Base-by-base conservation (phyloP, 495 filamentous ascomycete genomes). In the Penicillium longicatenatum region DNA sequence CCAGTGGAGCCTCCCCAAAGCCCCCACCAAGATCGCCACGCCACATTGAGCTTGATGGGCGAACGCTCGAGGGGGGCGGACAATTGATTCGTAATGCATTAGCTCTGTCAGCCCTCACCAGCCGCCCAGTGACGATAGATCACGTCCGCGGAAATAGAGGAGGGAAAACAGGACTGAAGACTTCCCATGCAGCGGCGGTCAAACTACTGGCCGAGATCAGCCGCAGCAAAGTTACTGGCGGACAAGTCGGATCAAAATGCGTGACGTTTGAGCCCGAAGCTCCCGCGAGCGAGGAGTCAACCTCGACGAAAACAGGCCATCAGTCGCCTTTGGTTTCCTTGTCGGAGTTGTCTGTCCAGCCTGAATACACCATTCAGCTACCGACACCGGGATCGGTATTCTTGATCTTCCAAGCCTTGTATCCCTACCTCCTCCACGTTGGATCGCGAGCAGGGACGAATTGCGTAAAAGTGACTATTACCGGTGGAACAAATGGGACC, bases 11-110 rank as follows among this genome's bases (percentile, higher is more conserved):
- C 14, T 43, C 50, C 41, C 49, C 39, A 12, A 30, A 21, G 22
- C 16, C 55, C 12, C 53, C 53, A 53, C 53, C 16, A 22, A 39
- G 21, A 62, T 41, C 52, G 19, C 33, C 39, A 12, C 50, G 41
- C 26, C 68, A 65, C 20, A 52, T 84, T 43, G 65, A 65, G 46
- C 70, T 92, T 7, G 87, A 91, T 59, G 90, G 89, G 33, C 71
- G 81, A 44, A 89, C 83, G 1, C 89, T 93, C 12, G 92, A 95
- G 75, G 91, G 92, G 37, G 92, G 91, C 30, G 92, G 91, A 9
- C 91, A 96, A 69, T 76, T 96, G 1, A 80, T 94, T 29, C 83
- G 92, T 45, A 79, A 90, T 43, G 89, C 89, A 2, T 70, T 89
- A 30, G 82, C 81, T 10, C 71, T 96, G 1, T 85, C 90, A 0